These are phyloP conservation scores for Balakata baccata DNA, from an alignment of 345 rosid genomes.

Conservation along the genomic window DNA sequence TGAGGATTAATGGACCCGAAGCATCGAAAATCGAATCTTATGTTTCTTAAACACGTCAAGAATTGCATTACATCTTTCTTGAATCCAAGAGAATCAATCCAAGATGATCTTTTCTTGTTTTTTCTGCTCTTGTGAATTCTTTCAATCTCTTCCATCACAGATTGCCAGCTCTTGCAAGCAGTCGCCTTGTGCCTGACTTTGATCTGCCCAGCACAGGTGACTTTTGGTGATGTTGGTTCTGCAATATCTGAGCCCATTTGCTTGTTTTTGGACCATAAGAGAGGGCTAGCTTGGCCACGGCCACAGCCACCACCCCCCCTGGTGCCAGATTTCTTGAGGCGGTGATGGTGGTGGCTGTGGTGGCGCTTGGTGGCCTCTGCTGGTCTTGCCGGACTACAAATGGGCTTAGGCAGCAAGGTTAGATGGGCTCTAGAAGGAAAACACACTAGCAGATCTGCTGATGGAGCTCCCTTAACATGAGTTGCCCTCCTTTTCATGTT, in stretches of 20 bases:
- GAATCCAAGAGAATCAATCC: slow-evolving; percentile 57
- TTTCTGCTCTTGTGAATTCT: slow-evolving; percentile 42
- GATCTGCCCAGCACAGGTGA: slow-evolving; percentile 93
- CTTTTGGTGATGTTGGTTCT: slow-evolving; percentile 89
- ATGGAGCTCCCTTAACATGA: slow-evolving; percentile 48
- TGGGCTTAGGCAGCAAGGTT: slow-evolving; percentile 59
- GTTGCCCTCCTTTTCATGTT: slow-evolving; percentile 71
- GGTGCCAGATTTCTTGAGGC: slow-evolving; percentile 37
- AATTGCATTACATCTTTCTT: slow-evolving; percentile 71
- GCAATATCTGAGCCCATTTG: slow-evolving; percentile 45
- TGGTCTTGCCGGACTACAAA: slow-evolving; percentile 69
- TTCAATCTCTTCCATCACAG: slow-evolving; percentile 55
- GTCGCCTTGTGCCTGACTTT: slow-evolving; percentile 63
- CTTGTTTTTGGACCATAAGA: slow-evolving; percentile 61
- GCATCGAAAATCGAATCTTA: slow-evolving; percentile 60
- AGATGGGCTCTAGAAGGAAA: slow-evolving; percentile 80
- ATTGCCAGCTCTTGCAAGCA: slow-evolving; percentile 71
- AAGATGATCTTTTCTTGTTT: slow-evolving; percentile 34
- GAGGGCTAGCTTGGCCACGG: slow-evolving; percentile 47
- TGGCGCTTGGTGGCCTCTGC: slow-evolving; percentile 44
- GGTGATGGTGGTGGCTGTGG: slow-evolving; percentile 28
- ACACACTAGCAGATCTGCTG: slow-evolving; percentile 76
- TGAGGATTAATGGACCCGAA: slow-evolving; percentile 70
- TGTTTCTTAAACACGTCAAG: slow-evolving; percentile 57
- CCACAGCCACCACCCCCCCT: slow-evolving; percentile 21